A percentile compares a stretch with the other conserved stretches of the same genome.
These are phyloP conservation scores for Cryptosporidium viatorum DNA, from an alignment of 169 alveolate species.

Conservation along the genomic window DNA sequence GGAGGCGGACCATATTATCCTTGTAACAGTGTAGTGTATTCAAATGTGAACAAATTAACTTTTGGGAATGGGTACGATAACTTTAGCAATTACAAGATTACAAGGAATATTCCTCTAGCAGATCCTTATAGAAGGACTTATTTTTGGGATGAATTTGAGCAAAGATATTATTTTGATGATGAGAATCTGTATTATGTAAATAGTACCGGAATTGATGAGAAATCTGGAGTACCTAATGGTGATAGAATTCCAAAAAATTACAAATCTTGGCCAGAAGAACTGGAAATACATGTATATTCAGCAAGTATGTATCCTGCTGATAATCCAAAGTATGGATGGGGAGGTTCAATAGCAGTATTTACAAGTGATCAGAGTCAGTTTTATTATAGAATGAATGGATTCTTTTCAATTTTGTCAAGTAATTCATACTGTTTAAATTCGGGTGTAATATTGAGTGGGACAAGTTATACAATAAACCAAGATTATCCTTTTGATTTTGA, in stretches of 20 bases:
- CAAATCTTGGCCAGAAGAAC: slow-evolving; percentile 36
- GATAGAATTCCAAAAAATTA: slow-evolving; percentile 53
- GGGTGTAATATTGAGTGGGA: slow-evolving; percentile 20
- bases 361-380: slow-evolving; percentile 39
- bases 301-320: slow-evolving; percentile 60
- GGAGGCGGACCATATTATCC: slow-evolving; percentile 70
- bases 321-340: slow-evolving; percentile 13
- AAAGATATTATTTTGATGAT: slow-evolving; percentile 35
- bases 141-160: slow-evolving; percentile 30
- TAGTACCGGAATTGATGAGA: slow-evolving; percentile 60
- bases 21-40: slow-evolving; percentile 16
- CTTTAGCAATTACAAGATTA: slow-evolving; percentile 8
- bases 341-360: slow-evolving; percentile 50
- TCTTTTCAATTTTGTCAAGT: neutral
- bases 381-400: slow-evolving; percentile 53
- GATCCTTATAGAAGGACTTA: slow-evolving; percentile 63
- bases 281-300: slow-evolving; percentile 50
- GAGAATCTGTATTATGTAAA: slow-evolving; percentile 53
- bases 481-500: slow-evolving; percentile 61
- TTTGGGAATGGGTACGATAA: slow-evolving; percentile 21
- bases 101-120: slow-evolving; percentile 67
- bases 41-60: slow-evolving; percentile 13
- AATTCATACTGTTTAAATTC: slow-evolving; percentile 29
- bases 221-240: slow-evolving; percentile 49
- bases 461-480: slow-evolving; percentile 4